Evolutionary conservation across 768 basidiomycete genomes (phyloP), one percentile per base, ranked within the genome.

Genomic region (Mycena sanguinolenta): DNA sequence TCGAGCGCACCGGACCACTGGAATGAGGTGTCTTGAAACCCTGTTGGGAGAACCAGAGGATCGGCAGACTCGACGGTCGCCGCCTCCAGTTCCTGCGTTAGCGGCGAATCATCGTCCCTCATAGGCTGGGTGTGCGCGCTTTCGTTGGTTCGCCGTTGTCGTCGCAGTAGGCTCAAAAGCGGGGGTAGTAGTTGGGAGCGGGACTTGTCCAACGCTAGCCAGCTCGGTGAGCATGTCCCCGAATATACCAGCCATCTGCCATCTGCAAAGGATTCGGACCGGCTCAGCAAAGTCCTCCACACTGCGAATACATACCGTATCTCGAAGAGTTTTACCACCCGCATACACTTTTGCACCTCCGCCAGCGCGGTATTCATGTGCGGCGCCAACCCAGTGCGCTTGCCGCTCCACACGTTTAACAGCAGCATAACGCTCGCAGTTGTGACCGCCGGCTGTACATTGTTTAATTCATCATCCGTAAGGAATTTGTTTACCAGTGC

Each of bases 391-490:
- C 89, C 86, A 34, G 84, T 83, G 66, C 84, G 82, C 74, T 84
- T 87, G 23, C 84, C 87, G 67, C 85, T 89, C 91, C 88, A 93
- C 10, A 92, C 88, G 63, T 89, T 90, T 70, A 93, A 82, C 46
- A 93, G 82, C 4, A 93, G 82, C 3, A 93, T 85, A 27, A 91
- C 83, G 25, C 82, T 83, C 49, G 84, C 78, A 0, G 80, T 81
- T 63, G 85, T 85, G 0, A 78, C 75, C 1, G 77, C 75, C 16
- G 76, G 78, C 83, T 83, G 17, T 32, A 30, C 57, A 46, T 0
- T 4, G 21, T 8, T 21, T n/a, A 46, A 21, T 14, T 39, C 3
- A 46, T 46, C 44, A 46, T n/a, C n/a, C n/a, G n/a, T n/a, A n/a
- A n/a, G n/a, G n/a, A n/a, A n/a, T n/a, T n/a, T n/a, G 17, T 44